Percentiles rank a stretch among this genome's conserved stretches.
These are phyloP conservation scores for Boletus insuetus DNA, from an alignment of 768 basidiomycete species.

Conservation along the genomic window DNA sequence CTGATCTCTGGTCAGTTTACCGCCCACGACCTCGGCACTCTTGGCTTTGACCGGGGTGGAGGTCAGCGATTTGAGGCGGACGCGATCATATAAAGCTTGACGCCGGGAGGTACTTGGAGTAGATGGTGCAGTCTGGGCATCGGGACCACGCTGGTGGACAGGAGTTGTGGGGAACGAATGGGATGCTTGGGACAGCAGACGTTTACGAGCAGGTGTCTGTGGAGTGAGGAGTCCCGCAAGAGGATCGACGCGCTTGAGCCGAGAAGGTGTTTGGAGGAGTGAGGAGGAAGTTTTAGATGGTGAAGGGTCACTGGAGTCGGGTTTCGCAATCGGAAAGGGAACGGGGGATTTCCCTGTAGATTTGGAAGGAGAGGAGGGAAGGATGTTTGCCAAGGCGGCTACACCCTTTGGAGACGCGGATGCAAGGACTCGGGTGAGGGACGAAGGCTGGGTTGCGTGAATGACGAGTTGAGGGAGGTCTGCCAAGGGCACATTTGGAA, in stretches of 20 bases:
- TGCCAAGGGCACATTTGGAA: conserved; percentile 63
- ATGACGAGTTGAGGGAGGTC: conserved; percentile 59
- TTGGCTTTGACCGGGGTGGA: conserved; percentile 61
- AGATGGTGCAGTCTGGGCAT: conserved; percentile 54
- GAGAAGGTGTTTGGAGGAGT: conserved; percentile 65
- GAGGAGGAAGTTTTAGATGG: conserved; percentile 46
- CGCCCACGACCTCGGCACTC: conserved; percentile 39
- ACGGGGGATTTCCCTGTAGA: conserved; percentile 28
- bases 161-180: conserved; percentile 61
- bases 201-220: conserved; percentile 40
- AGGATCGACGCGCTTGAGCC: conserved; percentile 34
- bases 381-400: conserved; percentile 29
- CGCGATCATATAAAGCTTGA: conserved; percentile 77
- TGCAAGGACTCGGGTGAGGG: conserved; percentile 66
- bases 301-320: conserved; percentile 34
- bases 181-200: conserved; percentile 39
- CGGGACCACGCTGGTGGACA: conserved; percentile 54
- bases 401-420: conserved; percentile 68
- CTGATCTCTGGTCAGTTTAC: conserved; percentile 60
- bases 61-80: conserved; percentile 69
- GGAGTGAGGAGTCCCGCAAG: conserved; percentile 38
- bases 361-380: conserved; percentile 36
- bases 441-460: conserved; percentile 51
- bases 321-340: conserved; percentile 49
- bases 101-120: conserved; percentile 76